Base-by-base conservation (phyloP, 2,329 filamentous ascomycete genomes). In the Colletotrichum ledebouriae region DNA sequence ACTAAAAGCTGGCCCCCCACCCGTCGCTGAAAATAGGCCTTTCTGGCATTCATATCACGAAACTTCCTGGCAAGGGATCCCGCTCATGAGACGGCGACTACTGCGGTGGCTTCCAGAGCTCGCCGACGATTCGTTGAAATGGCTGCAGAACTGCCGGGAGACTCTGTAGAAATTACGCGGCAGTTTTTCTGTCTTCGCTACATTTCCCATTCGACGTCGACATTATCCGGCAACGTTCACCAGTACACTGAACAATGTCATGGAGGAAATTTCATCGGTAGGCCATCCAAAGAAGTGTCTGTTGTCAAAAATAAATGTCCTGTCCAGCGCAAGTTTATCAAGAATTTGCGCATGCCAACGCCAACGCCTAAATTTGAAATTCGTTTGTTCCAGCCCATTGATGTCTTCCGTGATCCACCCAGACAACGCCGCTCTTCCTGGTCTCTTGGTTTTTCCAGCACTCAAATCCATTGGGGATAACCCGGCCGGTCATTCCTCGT, bases 401-500 rank as follows among this genome's bases (percentile, higher is more conserved):
- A 12, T 53, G 10, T n/a, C 49, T 17, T 29, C 49, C 49, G 2
- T 37, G 4, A 1, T 34, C 12, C 49, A 4, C 34, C 29, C 49
- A 33, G 33, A 15, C 49, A 52, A 53, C 49, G n/a, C n/a, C 49
- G 29, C 49, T 53, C 29, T 6, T 17, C 9, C 7, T 6, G 2
- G n/a, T 34, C 15, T n/a, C 15, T 3, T 13, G 4, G 4, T 34
- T 6, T 47, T 25, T 41, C n/a, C 33, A 49, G n/a, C 44, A 15
- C 37, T 67, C 55, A 68, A 42, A 68, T 65, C 65, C 65, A 68
- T n/a, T 68, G 65, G 15, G 61, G 47, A 12, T 65, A 37, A 10
- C 60, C 65, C 22, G 52, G 37, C 41, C 59, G 37, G 12, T 65
- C 55, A n/a, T 17, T 29, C 33, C 61, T 59, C 15, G 37, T 37